Percentiles rank a stretch among this genome's conserved stretches.
Evolutionary conservation across 2,329 filamentous ascomycete genomes (phyloP).

Genomic region (Venturia carpophila): DNA sequence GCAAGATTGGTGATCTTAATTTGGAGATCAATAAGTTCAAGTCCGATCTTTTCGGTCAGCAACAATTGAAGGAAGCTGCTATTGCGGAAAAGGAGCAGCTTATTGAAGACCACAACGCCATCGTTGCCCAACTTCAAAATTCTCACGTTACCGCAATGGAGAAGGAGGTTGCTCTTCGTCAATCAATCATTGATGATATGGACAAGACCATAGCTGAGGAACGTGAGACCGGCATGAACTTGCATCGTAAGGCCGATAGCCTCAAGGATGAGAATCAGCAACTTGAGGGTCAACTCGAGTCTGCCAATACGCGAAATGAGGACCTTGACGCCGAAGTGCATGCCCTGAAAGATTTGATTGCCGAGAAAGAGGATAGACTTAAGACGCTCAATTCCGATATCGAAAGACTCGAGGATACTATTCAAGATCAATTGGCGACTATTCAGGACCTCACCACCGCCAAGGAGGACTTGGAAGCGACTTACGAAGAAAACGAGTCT

Average conservation of each 20-base stretch:
- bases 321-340: not conserved
- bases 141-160: not conserved
- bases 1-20: not conserved
- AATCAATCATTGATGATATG: conserved; percentile 3
- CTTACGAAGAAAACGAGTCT: not conserved
- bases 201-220: conserved; percentile 24
- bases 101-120: not conserved
- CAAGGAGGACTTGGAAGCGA: not conserved
- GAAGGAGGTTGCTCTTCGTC: not conserved
- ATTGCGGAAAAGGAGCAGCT: conserved; percentile 1
- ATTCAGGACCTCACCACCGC: not conserved
- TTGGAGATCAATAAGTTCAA: not conserved
- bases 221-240: not conserved
- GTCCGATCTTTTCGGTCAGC: conserved; percentile 1
- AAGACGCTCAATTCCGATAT: not conserved
- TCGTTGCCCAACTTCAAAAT: not conserved
- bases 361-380: not conserved
- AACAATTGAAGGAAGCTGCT: not conserved
- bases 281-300: not conserved
- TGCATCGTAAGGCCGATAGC: not conserved
- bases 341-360: not conserved
- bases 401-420: not conserved
- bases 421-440: not conserved
- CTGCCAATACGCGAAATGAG: not conserved
- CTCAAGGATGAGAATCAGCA: conserved; percentile 2